Evolutionary conservation across 2,329 filamentous ascomycete genomes (phyloP).

Genomic region (Pyricularia pennisetigena): DNA sequence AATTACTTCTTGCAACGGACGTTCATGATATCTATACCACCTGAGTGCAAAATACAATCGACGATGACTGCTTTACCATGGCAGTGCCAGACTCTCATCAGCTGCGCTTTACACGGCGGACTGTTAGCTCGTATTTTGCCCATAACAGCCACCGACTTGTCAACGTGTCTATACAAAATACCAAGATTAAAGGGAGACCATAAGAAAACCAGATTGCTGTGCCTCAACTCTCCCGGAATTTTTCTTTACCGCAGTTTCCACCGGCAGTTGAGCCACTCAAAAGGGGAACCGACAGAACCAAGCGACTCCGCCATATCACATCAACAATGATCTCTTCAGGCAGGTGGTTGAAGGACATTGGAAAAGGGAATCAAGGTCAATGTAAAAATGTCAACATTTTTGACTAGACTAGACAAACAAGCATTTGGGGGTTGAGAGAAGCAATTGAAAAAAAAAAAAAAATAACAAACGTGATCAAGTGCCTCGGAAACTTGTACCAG

Average conservation of each 20-base stretch:
- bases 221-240: not conserved
- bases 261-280: too few relatives aligned
- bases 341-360: not conserved
- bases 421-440: too few relatives aligned
- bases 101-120: not conserved
- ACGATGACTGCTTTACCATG: not conserved
- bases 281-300: not conserved
- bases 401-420: too few relatives aligned
- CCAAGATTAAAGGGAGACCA: not conserved
- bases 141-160: not conserved
- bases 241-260: not conserved
- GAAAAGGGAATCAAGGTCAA: too few relatives aligned
- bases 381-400: too few relatives aligned
- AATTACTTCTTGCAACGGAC: not conserved
- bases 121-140: not conserved
- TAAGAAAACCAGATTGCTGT: not conserved
- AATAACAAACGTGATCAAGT: too few relatives aligned
- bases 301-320: not conserved
- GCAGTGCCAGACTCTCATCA: not conserved
- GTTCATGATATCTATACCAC: not conserved
- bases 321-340: not conserved
- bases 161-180: not conserved
- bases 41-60: not conserved
- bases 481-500: too few relatives aligned
- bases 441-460: too few relatives aligned